Evolutionary conservation across 164 flowering plant species (phyloP).

Genomic region (Litsea cubeba): DNA sequence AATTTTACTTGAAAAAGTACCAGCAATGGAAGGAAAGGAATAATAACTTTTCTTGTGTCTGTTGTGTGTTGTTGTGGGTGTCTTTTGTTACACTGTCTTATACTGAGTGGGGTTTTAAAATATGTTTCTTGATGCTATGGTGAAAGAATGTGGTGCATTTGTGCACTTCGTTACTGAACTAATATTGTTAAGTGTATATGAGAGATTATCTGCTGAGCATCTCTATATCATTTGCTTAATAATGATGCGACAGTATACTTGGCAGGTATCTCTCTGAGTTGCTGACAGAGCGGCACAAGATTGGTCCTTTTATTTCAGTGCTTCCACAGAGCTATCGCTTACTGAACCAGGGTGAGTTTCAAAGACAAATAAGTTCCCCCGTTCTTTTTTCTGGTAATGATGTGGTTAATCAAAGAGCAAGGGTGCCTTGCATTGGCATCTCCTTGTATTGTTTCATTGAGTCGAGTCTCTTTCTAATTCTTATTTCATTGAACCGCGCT

Average conservation of each 20-base stretch:
- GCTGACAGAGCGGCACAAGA: conserved; percentile 74
- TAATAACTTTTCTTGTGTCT: no score
- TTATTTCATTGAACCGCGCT: not conserved
- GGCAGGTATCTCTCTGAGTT: conserved; percentile 81
- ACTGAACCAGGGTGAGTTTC: conserved; percentile 81
- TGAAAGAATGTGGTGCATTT: not conserved
- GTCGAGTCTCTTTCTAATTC: not conserved
- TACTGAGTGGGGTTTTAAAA: not conserved
- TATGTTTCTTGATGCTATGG: not conserved
- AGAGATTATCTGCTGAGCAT: not conserved
- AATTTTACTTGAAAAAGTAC: not conserved
- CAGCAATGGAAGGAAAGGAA: no score
- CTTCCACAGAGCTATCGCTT: conserved; percentile 67
- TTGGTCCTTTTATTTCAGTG: conserved; percentile 75
- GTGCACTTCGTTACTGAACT: not conserved
- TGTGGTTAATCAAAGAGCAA: not conserved
- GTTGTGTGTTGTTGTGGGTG: not conserved
- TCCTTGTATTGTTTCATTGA: not conserved
- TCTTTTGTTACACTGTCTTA: not conserved
- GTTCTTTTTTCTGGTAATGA: not conserved
- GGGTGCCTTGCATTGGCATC: not conserved
- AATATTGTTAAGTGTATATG: not conserved
- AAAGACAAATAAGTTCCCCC: not conserved
- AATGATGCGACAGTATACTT: conserved; percentile 4
- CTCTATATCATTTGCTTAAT: not conserved